Evolutionary conservation across 108 stramenopile genomes (phyloP), one percentile per base, ranked within the genome.

Genomic region (Cyclotella kingstonii): DNA sequence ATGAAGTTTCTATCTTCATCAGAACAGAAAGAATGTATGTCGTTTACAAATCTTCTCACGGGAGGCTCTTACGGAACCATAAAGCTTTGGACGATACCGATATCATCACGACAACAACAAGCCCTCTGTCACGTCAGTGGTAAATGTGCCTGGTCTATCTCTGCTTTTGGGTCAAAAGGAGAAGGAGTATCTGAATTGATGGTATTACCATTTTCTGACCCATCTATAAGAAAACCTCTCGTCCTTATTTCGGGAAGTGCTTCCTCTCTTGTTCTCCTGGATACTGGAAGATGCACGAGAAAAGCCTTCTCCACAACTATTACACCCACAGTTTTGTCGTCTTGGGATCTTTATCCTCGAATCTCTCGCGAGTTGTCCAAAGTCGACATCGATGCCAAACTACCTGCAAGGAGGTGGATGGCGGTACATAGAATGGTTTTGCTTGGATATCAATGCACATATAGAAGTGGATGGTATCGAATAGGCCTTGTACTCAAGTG

Each of bases 231-330:
- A 27, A 75, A 62, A 44, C 60, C 65, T 48, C 57, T 62, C 2
- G 53, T 66, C 1, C 63, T 77, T 19, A 11, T 77, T 18, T 63
- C 63, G 14, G 76, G 76, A 17, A 57, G 58, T 29, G 63, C 45
- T 31, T 45, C 61, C 3, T 60, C 69, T 18, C 69, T 77, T 12
- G 49, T 47, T 19, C 55, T 77, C 7, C 55, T 77, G 21, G 68
- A 77, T 42, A 55, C 69, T n/a, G 31, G 57, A 42, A 64, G 59
- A 52, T 71, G 63, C 44, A 66, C 76, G 17, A 45, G 69, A 25
- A 77, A 77, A 55, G 68, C 76, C 5, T 77, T 77, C 45, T 77
- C 76, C 5, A 66, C 68, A 22, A 66, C 55, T 9, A 25, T 56
- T 29, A 77, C 76, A 15, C 76, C 76, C 2, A 70, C 68, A 11